Percentiles rank a stretch among this genome's conserved stretches.
phyloP scores from a whole-genome alignment of 306 rosid genomes.

The Medicago ruthenica region DNA sequence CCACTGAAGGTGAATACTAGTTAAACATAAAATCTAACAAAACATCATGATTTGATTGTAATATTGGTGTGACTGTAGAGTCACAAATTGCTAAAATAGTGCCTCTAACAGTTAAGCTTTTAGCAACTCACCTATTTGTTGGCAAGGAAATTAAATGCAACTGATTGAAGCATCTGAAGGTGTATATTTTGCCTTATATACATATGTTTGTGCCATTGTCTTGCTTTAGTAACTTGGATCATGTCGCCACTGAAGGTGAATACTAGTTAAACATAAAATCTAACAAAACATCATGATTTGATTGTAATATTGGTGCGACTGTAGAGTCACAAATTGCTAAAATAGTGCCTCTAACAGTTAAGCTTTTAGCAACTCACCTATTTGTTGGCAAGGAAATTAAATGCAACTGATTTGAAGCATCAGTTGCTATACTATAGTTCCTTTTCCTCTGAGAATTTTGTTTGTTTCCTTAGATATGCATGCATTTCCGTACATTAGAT shows the following conservation, averaged over 20 bases:
- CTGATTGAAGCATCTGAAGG: too few species aligned
- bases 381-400: slow-evolving; percentile 18
- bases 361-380: slow-evolving; percentile 17
- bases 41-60: slow-evolving; percentile 6
- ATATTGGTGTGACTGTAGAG: slow-evolving; percentile 24
- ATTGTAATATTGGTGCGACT: slow-evolving; percentile 11
- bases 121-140: not conserved
- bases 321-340: slow-evolving; percentile 31
- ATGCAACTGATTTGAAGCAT: slow-evolving; percentile 26
- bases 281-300: slow-evolving; percentile 8
- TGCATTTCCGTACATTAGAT: slow-evolving; percentile 24
- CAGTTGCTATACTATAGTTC: slow-evolving; percentile 25
- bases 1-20: slow-evolving; percentile 12
- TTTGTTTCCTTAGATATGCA: slow-evolving; percentile 4
- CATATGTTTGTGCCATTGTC: not conserved
- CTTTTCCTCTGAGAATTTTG: slow-evolving; percentile 23
- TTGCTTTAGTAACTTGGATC: slow-evolving; percentile 17
- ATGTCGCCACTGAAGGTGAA: slow-evolving; percentile 8
- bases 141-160: slow-evolving; percentile 10
- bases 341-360: slow-evolving; percentile 4
- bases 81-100: slow-evolving; percentile 20
- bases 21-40: slow-evolving; percentile 7
- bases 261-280: slow-evolving; percentile 1
- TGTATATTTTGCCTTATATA: not conserved
- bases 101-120: slow-evolving; percentile 25